Base-by-base conservation (phyloP, 1,284 basidiomycete species). In the Ganoderma sinense region DNA sequence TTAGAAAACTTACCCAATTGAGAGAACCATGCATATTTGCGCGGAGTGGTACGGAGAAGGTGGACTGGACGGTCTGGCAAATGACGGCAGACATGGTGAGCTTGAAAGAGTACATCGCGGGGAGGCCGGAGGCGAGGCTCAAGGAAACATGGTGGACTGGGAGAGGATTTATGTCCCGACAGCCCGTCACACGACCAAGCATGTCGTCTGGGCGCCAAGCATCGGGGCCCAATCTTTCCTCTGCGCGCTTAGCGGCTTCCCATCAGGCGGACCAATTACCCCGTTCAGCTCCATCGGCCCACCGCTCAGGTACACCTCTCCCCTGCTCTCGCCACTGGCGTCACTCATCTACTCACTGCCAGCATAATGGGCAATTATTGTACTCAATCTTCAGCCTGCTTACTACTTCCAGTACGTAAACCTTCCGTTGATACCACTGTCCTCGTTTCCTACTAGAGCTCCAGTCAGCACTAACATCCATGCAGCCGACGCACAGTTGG, bases 1-100 rank as follows among this genome's bases (percentile, higher is more conserved):
- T 51, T 33, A 43, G 29, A 62, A 59, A 64, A 73, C 72, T 4
- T 62, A 73, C 72, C 72, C 72, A 69, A 20, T 53, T 66, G 65
- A 68, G 68, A 26, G 64, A 68, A 16, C 61, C 66, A 26, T 60
- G 56, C 58, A 62, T 41, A 31, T 63, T n/a, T 23, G 20, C n/a
- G 51, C 26, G 41, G 53, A 29, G 53, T 64, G 64, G 33, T 16
- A 11, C 45, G 48, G 48, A 55, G 29, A 55, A 16, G 29, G 53
- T 31, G 53, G 53, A 55, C 26, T 55, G 53, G 13, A 55, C 53
- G 43, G 65, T 53, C 20, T 64, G 58, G 68, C 72, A 73, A 10
- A 73, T 64, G 6, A 67, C 45, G 53, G 69, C 65, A 16, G 69
- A 65, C 72, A 73, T 73, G 55, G 33, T 45, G 33, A 53, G 62